These are phyloP conservation scores for Pseudocohnilembus persalinus DNA, from an alignment of 169 alveolate species.

Conservation along the genomic window DNA sequence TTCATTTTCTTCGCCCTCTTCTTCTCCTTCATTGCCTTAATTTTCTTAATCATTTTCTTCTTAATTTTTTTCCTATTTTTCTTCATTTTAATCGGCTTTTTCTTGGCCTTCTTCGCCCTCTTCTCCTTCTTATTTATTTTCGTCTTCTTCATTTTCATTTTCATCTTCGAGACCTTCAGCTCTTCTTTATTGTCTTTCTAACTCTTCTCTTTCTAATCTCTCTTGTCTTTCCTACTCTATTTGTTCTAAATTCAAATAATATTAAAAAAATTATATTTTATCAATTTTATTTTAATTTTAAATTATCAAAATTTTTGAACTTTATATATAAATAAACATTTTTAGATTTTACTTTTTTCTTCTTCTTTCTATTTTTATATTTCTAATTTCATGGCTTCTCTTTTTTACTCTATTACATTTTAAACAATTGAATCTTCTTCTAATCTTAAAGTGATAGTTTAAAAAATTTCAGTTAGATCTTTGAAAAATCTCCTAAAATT, in stretches of 20 bases:
- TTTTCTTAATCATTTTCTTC: neutral
- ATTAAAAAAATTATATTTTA: too few species aligned
- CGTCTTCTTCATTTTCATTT: neutral
- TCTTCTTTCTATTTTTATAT: neutral
- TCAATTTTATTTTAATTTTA: too few species aligned
- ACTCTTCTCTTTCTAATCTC: neutral
- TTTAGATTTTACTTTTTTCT: neutral
- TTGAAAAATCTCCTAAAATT: neutral
- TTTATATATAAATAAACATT: neutral
- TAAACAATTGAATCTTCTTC: neutral
- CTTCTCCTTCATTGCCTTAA: neutral
- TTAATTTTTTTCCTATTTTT: too few species aligned
- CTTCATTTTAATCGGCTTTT: neutral
- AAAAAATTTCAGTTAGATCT: neutral
- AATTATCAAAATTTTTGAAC: too few species aligned
- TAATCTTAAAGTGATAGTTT: neutral
- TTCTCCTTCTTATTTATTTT: neutral
- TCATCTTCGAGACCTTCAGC: neutral
- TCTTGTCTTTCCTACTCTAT: neutral
- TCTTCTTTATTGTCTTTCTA: neutral
- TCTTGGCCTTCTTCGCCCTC: neutral
- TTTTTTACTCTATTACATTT: neutral
- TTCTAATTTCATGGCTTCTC: neutral
- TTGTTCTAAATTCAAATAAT: neutral
- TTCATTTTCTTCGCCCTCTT: neutral